Base-by-base conservation (phyloP, 352 stramenopile species). In the Phytophthora sojae region DNA sequence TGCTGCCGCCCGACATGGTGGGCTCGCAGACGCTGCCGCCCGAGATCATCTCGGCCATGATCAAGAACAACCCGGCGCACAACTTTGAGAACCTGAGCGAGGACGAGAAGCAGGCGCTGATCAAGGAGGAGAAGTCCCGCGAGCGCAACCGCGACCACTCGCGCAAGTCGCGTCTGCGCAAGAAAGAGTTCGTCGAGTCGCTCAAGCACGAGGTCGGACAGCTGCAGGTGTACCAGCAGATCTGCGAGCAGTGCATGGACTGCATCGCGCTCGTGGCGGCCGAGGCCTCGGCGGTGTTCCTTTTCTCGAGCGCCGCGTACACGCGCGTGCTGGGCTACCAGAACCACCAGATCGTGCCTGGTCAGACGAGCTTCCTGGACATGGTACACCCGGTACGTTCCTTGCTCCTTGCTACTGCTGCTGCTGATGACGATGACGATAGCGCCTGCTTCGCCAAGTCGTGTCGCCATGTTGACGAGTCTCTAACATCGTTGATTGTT, bases 61-160 rank as follows among this genome's bases (percentile, higher is more conserved):
- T 92, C 62, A 93, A 95, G 75, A 91, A 82, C 72, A 92, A 92
- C 70, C 75, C 80, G 60, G 67, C 69, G 42, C 73, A 77, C 44
- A 85, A 85, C 69, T 90, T 83, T 87, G 85, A 89, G n/a, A 90
- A 90, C 57, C 52, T 94, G 52, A 94, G 85, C 61, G 88, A 96
- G 57, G 88, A 93, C 37, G 88, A 96, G 54, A 89, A 92, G 57
- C 78, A 85, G 25, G 87, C 88, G 57, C 71, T 94, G 35, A 72
- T 94, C 42, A 96, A 96, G 69, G 88, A 93, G 57, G 88, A 94
- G 61, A 93, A 94, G 74, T 91, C 80, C 19, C 83, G 94, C 15
- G 93, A 98, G 72, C 87, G 96, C 51, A 99, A 99, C 79, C 89
- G 95, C 44, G 95, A 99, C 72, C 96, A 99, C 80, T 97, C 96